phyloP scores from a whole-genome alignment of 1,284 basidiomycete genomes.

The Malassezia dermatis region DNA sequence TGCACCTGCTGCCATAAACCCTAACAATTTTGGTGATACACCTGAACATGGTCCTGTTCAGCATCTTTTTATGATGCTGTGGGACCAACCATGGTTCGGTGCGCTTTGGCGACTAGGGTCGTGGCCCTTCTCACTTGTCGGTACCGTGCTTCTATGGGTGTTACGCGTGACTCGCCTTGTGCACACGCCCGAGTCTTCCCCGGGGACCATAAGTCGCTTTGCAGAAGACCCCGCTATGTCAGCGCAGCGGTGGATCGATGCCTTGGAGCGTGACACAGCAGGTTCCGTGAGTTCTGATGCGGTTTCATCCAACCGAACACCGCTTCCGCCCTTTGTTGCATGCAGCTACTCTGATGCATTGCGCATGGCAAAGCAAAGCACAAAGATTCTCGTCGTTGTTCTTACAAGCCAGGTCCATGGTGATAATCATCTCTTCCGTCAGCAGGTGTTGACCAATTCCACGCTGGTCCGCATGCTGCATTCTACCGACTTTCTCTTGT shows the following conservation, averaged over 20 bases:
- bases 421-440: slow-evolving; percentile 73
- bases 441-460: slow-evolving; percentile 66
- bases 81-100: background rate
- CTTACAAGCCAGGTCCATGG: slow-evolving; percentile 85
- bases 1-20: background rate
- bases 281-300: background rate
- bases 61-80: background rate
- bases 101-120: slow-evolving; percentile 1
- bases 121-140: slow-evolving; percentile 7
- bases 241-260: slow-evolving; percentile 7
- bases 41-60: background rate
- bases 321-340: slow-evolving; percentile 55
- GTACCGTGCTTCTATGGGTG: background rate
- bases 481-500: slow-evolving; percentile 64
- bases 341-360: slow-evolving; percentile 75
- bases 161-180: background rate
- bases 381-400: slow-evolving; percentile 66
- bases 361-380: slow-evolving; percentile 60
- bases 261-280: slow-evolving; percentile 8
- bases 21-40: background rate
- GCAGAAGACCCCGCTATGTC: background rate
- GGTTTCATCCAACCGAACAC: background rate
- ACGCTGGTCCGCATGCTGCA: slow-evolving; percentile 60
- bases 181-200: background rate
- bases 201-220: background rate